Conservation (phyloP, 2,329 filamentous ascomycete species). For the Aspergillus felis region DNA sequence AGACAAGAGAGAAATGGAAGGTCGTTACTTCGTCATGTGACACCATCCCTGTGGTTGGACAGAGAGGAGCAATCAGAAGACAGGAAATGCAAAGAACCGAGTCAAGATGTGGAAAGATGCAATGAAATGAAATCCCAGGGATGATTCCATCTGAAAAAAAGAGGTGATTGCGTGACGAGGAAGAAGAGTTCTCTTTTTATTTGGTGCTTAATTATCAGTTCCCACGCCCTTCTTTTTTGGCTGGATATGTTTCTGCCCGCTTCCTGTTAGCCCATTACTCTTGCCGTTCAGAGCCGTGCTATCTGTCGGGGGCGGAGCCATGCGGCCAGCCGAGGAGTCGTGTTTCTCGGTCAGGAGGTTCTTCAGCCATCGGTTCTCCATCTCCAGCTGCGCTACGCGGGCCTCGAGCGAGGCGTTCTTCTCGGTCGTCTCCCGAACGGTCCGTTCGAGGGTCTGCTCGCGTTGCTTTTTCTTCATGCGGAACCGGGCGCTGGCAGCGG, state of each 20-base stretch:
- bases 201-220: slow-evolving; percentile 24
- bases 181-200: slow-evolving; percentile 2
- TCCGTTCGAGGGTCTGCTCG: slow-evolving; percentile 77
- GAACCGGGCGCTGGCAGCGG: slow-evolving; percentile 82
- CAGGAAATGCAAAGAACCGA: slow-evolving; percentile 8
- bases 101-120: slow-evolving; percentile 7
- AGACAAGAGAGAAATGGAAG: slow-evolving; percentile 19
- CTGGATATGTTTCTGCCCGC: slow-evolving; percentile 36
- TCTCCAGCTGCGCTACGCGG: slow-evolving; percentile 72
- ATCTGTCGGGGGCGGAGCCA: slow-evolving; percentile 22
- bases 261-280: slow-evolving; percentile 13
- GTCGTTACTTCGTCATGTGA: slow-evolving; percentile 32
- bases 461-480: slow-evolving; percentile 95
- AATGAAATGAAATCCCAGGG: slow-evolving; percentile 2
- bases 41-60: slow-evolving; percentile 8
- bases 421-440: slow-evolving; percentile 77
- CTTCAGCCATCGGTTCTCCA: slow-evolving; percentile 79
- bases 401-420: slow-evolving; percentile 71
- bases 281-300: slow-evolving; percentile 18
- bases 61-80: slow-evolving; percentile 3
- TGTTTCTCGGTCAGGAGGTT: slow-evolving; percentile 80
- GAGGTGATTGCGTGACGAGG: neutral
- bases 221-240: slow-evolving; percentile 39
- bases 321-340: slow-evolving; percentile 32
- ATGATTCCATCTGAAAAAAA: neutral